A percentile compares a stretch with the other conserved stretches of the same genome.
phyloP scores from a whole-genome alignment of 352 stramenopile species.

The Phytophthora quininea region DNA sequence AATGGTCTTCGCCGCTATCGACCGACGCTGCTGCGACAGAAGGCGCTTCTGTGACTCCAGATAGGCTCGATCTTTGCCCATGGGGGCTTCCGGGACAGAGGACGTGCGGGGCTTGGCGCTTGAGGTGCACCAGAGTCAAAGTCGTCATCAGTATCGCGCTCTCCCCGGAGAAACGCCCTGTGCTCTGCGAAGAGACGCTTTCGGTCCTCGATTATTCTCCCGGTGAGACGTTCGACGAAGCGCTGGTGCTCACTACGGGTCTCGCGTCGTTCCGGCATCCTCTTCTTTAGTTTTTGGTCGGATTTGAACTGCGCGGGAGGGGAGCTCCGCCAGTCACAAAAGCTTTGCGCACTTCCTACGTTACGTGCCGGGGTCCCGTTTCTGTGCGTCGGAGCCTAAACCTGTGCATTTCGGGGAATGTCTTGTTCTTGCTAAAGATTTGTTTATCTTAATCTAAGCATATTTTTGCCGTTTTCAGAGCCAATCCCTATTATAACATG shows the following conservation, averaged over 20 bases:
- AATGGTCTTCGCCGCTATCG: not conserved
- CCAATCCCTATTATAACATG: constrained; percentile 11
- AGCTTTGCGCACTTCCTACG: not conserved
- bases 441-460: constrained; percentile 13
- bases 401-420: constrained; percentile 10
- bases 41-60: not conserved
- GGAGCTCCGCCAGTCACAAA: not conserved
- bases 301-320: too few relatives aligned
- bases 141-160: not conserved
- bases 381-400: not conserved
- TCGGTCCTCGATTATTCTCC: not conserved
- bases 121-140: not conserved
- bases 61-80: constrained; percentile 5
- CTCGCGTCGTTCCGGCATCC: too few relatives aligned
- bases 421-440: constrained; percentile 9
- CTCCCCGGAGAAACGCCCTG: not conserved
- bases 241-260: too few relatives aligned
- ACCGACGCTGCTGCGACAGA: not conserved
- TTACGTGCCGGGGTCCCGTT: not conserved
- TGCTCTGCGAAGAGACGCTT: not conserved
- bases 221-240: not conserved
- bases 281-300: too few relatives aligned
- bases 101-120: not conserved
- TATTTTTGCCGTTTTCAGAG: constrained; percentile 6
- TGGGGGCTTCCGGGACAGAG: not conserved